phyloP scores from a whole-genome alignment of 2,329 filamentous ascomycete species.

The Thielaviopsis ethacetica region DNA sequence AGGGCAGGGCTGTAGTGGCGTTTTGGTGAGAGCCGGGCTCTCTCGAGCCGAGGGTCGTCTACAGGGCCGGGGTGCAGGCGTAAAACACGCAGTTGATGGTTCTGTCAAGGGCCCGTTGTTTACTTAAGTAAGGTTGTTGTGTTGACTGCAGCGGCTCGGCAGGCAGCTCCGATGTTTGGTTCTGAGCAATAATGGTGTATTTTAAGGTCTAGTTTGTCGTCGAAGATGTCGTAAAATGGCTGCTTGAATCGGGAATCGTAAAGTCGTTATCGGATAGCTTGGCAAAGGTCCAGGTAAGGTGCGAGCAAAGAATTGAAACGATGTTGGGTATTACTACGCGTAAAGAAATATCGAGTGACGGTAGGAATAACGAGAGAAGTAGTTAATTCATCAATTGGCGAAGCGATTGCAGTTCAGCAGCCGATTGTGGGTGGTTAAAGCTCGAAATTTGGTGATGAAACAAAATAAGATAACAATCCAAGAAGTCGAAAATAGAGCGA shows the following conservation, averaged over 20 bases:
- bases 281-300: not conserved
- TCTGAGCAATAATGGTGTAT: too few species aligned
- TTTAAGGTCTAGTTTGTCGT: not conserved
- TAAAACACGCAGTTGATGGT: not conserved
- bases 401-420: not conserved
- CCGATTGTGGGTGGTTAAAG: not conserved
- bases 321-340: not conserved
- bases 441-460: not conserved
- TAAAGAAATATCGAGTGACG: not conserved
- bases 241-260: not conserved
- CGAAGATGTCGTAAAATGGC: not conserved
- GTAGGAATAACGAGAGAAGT: not conserved
- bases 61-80: not conserved
- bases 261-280: not conserved
- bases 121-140: too few species aligned
- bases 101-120: not conserved
- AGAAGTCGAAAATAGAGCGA: not conserved
- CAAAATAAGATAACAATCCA: not conserved
- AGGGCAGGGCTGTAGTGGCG: not conserved
- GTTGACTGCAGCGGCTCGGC: too few species aligned
- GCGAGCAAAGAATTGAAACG: not conserved
- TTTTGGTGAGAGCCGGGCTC: not conserved
- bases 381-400: not conserved
- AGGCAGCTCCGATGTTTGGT: too few species aligned
- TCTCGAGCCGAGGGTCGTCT: not conserved